These are phyloP conservation scores for Corylus americana DNA, from an alignment of 306 rosid species.

Conservation along the genomic window DNA sequence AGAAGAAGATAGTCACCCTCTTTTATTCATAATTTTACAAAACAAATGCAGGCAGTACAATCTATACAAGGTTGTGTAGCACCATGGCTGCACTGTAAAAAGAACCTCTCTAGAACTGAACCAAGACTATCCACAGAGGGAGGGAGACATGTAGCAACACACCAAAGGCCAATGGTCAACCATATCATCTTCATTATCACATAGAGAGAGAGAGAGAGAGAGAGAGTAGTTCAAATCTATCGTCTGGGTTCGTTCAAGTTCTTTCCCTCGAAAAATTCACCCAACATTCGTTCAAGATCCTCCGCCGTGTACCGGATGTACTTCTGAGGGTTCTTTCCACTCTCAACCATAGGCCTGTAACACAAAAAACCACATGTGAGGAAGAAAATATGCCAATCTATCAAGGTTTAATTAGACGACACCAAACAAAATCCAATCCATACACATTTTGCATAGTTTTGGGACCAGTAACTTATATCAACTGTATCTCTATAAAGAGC, in stretches of 20 bases:
- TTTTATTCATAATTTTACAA: not conserved
- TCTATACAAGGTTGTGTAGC: not conserved
- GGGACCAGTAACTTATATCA: not conserved
- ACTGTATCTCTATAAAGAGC: not conserved
- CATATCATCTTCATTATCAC: not conserved
- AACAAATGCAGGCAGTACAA: not conserved
- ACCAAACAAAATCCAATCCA: not conserved
- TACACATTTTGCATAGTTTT: not conserved
- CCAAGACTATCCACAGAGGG: not conserved
- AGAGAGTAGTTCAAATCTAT: conserved; percentile 20
- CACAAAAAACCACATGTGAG: conserved; percentile 18
- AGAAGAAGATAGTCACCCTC: not conserved
- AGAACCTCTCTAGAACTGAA: not conserved
- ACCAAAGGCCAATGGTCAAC: not conserved
- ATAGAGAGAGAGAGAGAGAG: not conserved
- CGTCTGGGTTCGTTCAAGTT: conserved; percentile 67
- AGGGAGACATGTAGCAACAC: not conserved
- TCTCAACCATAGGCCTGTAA: conserved; percentile 79
- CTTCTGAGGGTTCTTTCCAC: conserved; percentile 85
- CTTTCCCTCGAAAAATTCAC: conserved; percentile 96
- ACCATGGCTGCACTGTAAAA: not conserved
- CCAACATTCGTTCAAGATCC: conserved; percentile 91
- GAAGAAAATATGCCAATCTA: conserved; percentile 8
- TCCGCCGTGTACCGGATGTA: conserved; percentile 74
- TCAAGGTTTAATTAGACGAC: not conserved